These are phyloP conservation scores for Plasmodium knowlesi DNA, from an alignment of 169 alveolate genomes.

Conservation along the genomic window DNA sequence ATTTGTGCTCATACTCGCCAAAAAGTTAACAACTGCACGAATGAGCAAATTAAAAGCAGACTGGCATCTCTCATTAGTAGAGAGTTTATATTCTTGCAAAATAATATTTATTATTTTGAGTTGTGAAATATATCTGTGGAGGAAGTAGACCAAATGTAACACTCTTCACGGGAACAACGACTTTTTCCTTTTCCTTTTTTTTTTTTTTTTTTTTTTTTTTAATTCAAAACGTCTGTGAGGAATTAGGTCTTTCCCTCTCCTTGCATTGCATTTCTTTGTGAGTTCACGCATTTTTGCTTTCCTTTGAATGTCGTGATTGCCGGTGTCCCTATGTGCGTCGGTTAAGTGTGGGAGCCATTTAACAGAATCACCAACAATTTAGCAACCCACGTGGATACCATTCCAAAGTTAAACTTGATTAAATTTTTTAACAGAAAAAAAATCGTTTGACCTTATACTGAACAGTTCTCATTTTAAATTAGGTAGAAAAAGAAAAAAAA, in stretches of 20 bases:
- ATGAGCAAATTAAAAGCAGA: conserved; percentile 67
- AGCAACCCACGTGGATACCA: neutral
- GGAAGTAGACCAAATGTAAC: neutral
- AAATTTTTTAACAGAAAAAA: neutral
- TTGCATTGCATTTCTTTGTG: neutral
- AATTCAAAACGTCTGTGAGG: neutral
- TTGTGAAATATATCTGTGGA: neutral
- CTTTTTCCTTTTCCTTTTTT: neutral
- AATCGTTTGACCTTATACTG: neutral
- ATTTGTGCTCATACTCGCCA: conserved; percentile 24
- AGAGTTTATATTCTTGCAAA: conserved; percentile 62
- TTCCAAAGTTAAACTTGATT: neutral
- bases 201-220: neutral
- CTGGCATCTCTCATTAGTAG: conserved; percentile 37
- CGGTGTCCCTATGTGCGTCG: neutral
- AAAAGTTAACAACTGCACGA: conserved; percentile 30
- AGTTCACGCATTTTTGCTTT: neutral
- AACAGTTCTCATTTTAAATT: neutral
- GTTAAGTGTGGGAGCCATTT: neutral
- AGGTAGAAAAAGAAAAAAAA: neutral
- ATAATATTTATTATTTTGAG: conserved; percentile 30
- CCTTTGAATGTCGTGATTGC: neutral
- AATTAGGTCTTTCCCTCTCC: neutral
- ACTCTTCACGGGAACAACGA: neutral
- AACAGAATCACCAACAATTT: neutral